phyloP scores from a whole-genome alignment of 2,329 filamentous ascomycete genomes.

The Chaetomiaceae sp. region DNA sequence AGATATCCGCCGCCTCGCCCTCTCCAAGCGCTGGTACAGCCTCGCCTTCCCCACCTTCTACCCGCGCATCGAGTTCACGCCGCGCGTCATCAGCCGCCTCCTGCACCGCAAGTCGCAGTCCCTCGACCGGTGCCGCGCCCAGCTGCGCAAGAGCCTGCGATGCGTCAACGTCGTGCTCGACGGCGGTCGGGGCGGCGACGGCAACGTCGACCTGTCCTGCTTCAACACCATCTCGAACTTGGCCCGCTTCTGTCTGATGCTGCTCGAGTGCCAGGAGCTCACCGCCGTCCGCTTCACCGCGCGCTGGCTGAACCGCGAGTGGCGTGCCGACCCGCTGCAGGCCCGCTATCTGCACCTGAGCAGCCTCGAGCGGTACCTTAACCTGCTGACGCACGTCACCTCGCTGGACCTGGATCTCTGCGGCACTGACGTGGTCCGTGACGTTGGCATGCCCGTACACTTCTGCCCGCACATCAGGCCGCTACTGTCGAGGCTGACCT shows the following conservation, averaged over 20 bases:
- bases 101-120: slow-evolving; percentile 12
- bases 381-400: slow-evolving; percentile 11
- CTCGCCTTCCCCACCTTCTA: slow-evolving; percentile 16
- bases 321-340: slow-evolving; percentile 14
- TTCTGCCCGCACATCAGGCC: slow-evolving; percentile 13
- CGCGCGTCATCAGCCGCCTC: slow-evolving; percentile 17
- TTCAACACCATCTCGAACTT: slow-evolving; percentile 18
- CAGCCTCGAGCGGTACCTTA: slow-evolving; percentile 13
- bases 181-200: neutral
- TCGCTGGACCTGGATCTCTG: slow-evolving; percentile 18
- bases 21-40: slow-evolving; percentile 19
- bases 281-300: slow-evolving; percentile 13
- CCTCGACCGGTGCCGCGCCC: slow-evolving; percentile 7
- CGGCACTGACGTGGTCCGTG: slow-evolving; percentile 9
- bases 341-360: slow-evolving; percentile 8
- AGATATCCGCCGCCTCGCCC: slow-evolving; percentile 16
- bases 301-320: slow-evolving; percentile 9
- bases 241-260: slow-evolving; percentile 8
- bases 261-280: slow-evolving; percentile 14
- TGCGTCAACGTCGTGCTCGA: slow-evolving; percentile 17
- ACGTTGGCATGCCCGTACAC: slow-evolving; percentile 2
- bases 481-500: slow-evolving; percentile 9
- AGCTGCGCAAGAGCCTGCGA: slow-evolving; percentile 13
- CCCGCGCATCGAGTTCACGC: slow-evolving; percentile 18
- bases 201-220: neutral